A percentile compares a stretch with the other conserved stretches of the same genome.
Evolutionary conservation across 1,139 yeast genomes (phyloP).

Genomic region (Taphrina populina): DNA sequence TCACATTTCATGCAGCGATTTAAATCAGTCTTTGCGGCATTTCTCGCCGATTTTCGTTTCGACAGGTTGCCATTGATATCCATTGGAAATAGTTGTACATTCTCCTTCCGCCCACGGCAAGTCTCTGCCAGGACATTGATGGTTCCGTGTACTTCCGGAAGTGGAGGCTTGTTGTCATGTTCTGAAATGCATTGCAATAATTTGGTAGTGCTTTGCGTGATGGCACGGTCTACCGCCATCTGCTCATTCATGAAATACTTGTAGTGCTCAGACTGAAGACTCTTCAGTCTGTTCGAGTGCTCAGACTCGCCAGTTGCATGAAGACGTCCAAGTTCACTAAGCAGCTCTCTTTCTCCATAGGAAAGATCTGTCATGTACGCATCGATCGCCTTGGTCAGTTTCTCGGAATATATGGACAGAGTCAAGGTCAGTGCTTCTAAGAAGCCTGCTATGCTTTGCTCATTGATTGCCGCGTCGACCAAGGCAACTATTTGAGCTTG

Average conservation of each 20-base stretch:
- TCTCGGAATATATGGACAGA: background rate
- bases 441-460: background rate
- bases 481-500: slow-evolving; percentile 4
- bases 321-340: background rate
- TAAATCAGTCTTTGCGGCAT: too few relatives aligned
- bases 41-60: too few relatives aligned
- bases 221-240: background rate
- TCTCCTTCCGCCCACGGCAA: too few relatives aligned
- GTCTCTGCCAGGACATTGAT: too few relatives aligned
- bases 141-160: too few relatives aligned
- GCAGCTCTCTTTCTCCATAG: background rate
- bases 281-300: background rate
- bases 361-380: background rate
- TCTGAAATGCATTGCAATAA: too few relatives aligned
- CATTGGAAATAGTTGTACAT: too few relatives aligned
- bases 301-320: too few relatives aligned
- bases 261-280: background rate
- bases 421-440: background rate
- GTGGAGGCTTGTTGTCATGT: too few relatives aligned
- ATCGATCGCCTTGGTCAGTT: background rate
- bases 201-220: too few relatives aligned
- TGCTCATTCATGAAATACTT: slow-evolving; percentile 1
- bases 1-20: too few relatives aligned
- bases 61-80: too few relatives aligned
- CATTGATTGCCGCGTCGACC: background rate